phyloP scores from a whole-genome alignment of 495 filamentous ascomycete genomes.

The Penicillium maclennaniae region DNA sequence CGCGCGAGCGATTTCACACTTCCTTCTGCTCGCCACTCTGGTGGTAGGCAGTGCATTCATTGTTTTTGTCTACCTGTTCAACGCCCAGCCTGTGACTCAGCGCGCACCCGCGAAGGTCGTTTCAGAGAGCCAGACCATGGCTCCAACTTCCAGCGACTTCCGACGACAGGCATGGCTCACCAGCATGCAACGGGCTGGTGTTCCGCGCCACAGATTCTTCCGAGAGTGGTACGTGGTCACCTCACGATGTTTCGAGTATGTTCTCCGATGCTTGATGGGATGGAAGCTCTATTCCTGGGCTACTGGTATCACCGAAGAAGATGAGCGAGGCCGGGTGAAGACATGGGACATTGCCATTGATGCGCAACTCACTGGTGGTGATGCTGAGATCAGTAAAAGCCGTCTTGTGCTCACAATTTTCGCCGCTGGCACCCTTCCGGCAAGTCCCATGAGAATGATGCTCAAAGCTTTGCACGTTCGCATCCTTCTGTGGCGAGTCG shows the following conservation, averaged over 20 bases:
- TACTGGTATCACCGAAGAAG: conserved; percentile 76
- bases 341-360: conserved; percentile 94
- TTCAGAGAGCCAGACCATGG: conserved; percentile 41
- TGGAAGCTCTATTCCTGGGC: conserved; percentile 69
- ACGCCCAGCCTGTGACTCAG: conserved; percentile 41
- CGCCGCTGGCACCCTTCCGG: conserved; percentile 81
- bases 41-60: conserved; percentile 66
- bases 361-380: conserved; percentile 90
- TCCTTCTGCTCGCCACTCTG: conserved; percentile 56
- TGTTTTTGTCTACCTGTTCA: conserved; percentile 64
- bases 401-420: conserved; percentile 82
- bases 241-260: conserved; percentile 76
- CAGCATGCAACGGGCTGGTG: conserved; percentile 88
- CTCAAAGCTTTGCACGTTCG: conserved; percentile 89
- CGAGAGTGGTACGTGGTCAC: conserved; percentile 78
- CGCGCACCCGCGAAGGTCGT: conserved; percentile 24
- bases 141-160: conserved; percentile 80
- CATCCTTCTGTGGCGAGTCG: conserved; percentile 77
- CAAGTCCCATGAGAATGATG: conserved; percentile 82
- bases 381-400: conserved; percentile 83
- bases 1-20: conserved; percentile 39
- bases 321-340: conserved; percentile 82
- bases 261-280: conserved; percentile 74
- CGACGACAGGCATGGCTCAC: conserved; percentile 90
- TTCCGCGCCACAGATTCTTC: conserved; percentile 82